Base-by-base conservation (phyloP, 1,139 yeast species). In the Saccharomyces hybrid region DNA sequence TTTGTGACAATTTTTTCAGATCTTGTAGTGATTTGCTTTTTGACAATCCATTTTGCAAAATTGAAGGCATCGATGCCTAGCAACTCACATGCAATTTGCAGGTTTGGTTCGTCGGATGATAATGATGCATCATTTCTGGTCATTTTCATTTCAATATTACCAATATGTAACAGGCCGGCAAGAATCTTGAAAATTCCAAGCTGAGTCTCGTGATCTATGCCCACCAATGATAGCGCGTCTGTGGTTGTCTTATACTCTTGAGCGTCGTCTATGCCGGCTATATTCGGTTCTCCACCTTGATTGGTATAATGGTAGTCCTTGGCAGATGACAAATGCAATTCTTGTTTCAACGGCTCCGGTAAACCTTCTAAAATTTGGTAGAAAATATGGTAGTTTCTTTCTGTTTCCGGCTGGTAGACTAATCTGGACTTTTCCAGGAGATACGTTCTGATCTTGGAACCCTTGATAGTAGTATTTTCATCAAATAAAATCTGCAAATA, bases 351-450 rank as follows among this genome's bases (percentile, higher is more conserved):
- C 34, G 79, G 86, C 5, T 75, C 78, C 44, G 81, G 70, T 66
- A 91, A 78, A 57, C 99, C 99, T 31, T 84, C 83, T 66, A 91
- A 76, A 60, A 93, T 71, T 74, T 93, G 99, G 73, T 93, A 93
- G 69, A 93, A 93, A 53, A 93, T 91, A 69, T 93, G 99, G 71
- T 93, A 93, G 69, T 93, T 93, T 72, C 99, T 82, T 73, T 93
- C 99, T 9, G 81, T 75, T 14, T 78, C 70, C 2, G 98, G 98
- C 73, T 93, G 99, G 72, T 88, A 91, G 2, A 93, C 98, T 64
- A 93, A 78, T 71, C 99, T 82, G 25, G 97, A 90, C 65, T 98
- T 83, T 72, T 93, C 99, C 65, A 93, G 79, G 62, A 93, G 77
- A 69, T 91, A 93, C 0, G 98, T 93, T 73, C 97, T 81, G 58